Evolutionary conservation across 2,329 filamentous ascomycete species (phyloP).

Genomic region (Nemania bipapillata): DNA sequence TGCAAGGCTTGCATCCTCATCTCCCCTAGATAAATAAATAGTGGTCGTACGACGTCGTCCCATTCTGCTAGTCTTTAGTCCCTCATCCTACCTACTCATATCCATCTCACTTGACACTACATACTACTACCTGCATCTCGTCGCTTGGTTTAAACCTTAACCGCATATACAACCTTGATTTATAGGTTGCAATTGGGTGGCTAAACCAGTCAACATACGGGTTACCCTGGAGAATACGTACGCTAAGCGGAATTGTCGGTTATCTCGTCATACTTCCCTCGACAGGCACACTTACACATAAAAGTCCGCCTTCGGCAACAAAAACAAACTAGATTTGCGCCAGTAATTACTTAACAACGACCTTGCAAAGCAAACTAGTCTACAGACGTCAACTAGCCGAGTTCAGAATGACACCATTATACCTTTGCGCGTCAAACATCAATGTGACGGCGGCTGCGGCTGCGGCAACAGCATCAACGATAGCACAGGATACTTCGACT

Average conservation of each 20-base stretch:
- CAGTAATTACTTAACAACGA: background rate
- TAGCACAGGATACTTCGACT: constrained; percentile 17
- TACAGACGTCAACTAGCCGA: background rate
- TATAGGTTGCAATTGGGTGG: background rate
- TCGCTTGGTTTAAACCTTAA: constrained; percentile 1
- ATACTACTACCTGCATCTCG: background rate
- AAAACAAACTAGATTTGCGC: background rate
- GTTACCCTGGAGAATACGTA: background rate
- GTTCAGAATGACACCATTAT: constrained; percentile 35
- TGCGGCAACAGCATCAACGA: background rate
- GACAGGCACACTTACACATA: constrained; percentile 4
- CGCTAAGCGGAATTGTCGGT: background rate
- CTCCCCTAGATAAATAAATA: constrained; percentile 29
- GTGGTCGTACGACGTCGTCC: constrained; percentile 46
- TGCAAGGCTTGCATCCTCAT: constrained; percentile 6
- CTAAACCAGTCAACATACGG: background rate
- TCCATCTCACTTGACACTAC: constrained; percentile 6
- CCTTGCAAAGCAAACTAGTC: background rate
- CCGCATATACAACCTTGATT: background rate
- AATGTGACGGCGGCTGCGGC: constrained; percentile 11
- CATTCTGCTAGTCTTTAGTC: constrained; percentile 25
- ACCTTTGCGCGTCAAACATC: constrained; percentile 27
- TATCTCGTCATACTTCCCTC: background rate
- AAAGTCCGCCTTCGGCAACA: background rate
- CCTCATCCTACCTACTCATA: background rate